These are phyloP conservation scores for Neophaeococcomyces aloes DNA, from an alignment of 2,329 filamentous ascomycete genomes.

Conservation along the genomic window DNA sequence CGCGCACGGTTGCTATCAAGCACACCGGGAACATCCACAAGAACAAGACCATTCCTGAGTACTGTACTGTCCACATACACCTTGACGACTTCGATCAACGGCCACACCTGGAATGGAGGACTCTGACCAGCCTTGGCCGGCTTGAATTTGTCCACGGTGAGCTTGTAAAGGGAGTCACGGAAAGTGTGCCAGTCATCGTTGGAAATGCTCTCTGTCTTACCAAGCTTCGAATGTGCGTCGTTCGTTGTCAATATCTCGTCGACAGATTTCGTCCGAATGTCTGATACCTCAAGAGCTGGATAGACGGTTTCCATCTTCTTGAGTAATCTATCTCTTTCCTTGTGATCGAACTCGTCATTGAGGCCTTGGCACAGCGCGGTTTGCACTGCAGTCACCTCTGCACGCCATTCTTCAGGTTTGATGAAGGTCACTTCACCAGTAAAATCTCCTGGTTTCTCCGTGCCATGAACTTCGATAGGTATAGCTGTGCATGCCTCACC, in stretches of 20 bases:
- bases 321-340: constrained; percentile 35
- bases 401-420: constrained; percentile 35
- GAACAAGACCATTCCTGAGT: constrained; percentile 43
- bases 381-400: constrained; percentile 37
- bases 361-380: constrained; percentile 40
- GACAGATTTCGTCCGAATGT: constrained; percentile 29
- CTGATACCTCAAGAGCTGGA: constrained; percentile 31
- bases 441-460: constrained; percentile 38
- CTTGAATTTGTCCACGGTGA: constrained; percentile 47
- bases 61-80: constrained; percentile 42
- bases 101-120: constrained; percentile 28
- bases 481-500: constrained; percentile 54
- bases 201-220: constrained; percentile 33
- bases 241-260: constrained; percentile 34
- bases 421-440: constrained; percentile 51
- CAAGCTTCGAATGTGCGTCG: constrained; percentile 33
- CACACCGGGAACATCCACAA: constrained; percentile 50
- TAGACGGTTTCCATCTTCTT: constrained; percentile 35
- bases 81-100: constrained; percentile 34
- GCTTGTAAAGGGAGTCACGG: constrained; percentile 38
- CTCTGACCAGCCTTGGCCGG: constrained; percentile 6
- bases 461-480: constrained; percentile 51
- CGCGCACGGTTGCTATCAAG: constrained; percentile 52
- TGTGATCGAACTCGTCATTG: constrained; percentile 30
- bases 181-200: constrained; percentile 29